These are phyloP conservation scores for Trypethelium eluteriae DNA, from an alignment of 495 filamentous ascomycete species.

Conservation along the genomic window DNA sequence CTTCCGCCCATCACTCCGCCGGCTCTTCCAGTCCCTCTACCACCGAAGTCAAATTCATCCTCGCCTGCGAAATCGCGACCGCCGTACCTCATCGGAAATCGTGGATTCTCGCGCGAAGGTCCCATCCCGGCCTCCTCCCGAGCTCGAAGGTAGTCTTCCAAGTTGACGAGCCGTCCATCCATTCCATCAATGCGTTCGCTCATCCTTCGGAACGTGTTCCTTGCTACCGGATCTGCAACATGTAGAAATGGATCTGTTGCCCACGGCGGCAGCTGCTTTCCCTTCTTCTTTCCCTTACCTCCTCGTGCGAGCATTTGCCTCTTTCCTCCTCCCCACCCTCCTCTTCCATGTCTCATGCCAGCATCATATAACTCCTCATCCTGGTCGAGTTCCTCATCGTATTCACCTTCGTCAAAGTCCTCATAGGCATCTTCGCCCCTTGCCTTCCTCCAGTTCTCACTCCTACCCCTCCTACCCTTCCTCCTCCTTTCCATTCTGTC, in stretches of 20 bases:
- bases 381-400: not conserved
- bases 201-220: not conserved
- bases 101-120: not conserved
- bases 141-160: not conserved
- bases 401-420: not conserved
- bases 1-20: not conserved
- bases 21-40: not conserved
- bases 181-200: not conserved
- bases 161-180: not conserved
- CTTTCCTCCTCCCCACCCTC: not conserved
- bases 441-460: not conserved
- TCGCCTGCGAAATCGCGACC: not conserved
- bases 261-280: not conserved
- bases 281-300: not conserved
- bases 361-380: not conserved
- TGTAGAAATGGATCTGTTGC: not conserved
- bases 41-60: not conserved
- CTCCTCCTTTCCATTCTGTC: not conserved
- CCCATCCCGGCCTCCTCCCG: not conserved
- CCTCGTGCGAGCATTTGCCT: not conserved
- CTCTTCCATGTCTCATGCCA: not conserved
- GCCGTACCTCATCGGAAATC: not conserved
- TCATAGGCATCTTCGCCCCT: not conserved
- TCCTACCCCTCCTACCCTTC: not conserved
- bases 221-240: not conserved